These are phyloP conservation scores for Chytriomyces confervae DNA, from an alignment of 192 early-diverging fungal genomes.

Conservation along the genomic window DNA sequence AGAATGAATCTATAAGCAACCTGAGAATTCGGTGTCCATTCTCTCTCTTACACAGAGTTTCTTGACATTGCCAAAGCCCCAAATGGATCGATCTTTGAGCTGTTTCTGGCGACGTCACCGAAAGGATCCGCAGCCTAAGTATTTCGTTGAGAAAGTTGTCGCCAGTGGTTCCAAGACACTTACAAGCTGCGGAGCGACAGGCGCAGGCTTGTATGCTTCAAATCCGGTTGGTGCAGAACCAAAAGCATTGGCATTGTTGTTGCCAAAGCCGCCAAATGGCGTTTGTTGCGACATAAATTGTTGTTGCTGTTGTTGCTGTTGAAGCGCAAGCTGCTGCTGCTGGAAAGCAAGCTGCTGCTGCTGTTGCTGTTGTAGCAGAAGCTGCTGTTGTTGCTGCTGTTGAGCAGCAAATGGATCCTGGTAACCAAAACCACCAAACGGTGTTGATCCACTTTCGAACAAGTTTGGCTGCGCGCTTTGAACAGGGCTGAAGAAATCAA, in stretches of 20 bases:
- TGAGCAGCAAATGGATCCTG: constrained; percentile 41
- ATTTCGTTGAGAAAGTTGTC: background rate
- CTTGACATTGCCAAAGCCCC: constrained; percentile 19
- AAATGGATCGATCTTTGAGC: constrained; percentile 33
- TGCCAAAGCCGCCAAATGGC: constrained; percentile 40
- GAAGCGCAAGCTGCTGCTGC: constrained; percentile 42
- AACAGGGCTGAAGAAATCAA: constrained; percentile 54
- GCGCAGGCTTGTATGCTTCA: constrained; percentile 16
- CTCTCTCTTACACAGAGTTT: constrained; percentile 16
- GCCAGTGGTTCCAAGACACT: background rate
- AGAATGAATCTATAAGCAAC: background rate
- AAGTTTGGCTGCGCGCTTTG: constrained; percentile 40
- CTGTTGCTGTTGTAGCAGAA: constrained; percentile 43
- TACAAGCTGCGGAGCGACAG: constrained; percentile 7
- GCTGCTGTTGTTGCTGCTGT: constrained; percentile 44
- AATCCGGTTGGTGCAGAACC: constrained; percentile 14
- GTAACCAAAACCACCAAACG: constrained; percentile 35
- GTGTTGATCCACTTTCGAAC: constrained; percentile 17
- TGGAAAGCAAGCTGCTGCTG: constrained; percentile 46
- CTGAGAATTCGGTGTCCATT: background rate
- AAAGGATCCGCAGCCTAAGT: constrained; percentile 23
- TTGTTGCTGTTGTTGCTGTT: constrained; percentile 34
- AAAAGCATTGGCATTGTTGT: constrained; percentile 9
- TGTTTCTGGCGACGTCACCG: constrained; percentile 27
- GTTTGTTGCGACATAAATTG: constrained; percentile 42